Evolutionary conservation across 805 yeast species (phyloP), one percentile per base, ranked within the genome.

Genomic region (Candida namnaoensis): DNA sequence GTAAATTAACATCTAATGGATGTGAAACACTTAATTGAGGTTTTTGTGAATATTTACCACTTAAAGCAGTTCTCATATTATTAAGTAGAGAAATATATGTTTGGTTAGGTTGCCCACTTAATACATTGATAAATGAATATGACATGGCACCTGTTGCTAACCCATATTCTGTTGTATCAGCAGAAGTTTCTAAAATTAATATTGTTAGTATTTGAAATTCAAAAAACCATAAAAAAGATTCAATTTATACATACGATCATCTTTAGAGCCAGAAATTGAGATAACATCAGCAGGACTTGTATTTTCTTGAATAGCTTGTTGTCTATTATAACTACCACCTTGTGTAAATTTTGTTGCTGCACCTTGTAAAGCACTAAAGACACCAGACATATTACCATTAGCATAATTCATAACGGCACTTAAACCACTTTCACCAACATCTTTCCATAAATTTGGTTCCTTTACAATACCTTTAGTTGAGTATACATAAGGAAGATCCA

Each of bases 91-190:
- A 67, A 44, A 81, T 52, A 54, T 78, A 82, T 30, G 77, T 66
- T 58, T 80, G 87, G 42, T 69, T 62, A 7, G 79, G 76, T 47
- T 72, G 68, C 37, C 68, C 64, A 28, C 63, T 56, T 71, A 82
- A 64, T 12, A 81, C 87, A 42, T 66, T 64, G 40, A 81, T 68
- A 50, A 82, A 80, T 1, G 88, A 78, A 62, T 74, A 80, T 36
- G 84, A 77, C 81, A 82, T 78, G 8, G 88, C 88, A 40, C 88
- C 88, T 0, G 88, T 81, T 30, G 78, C 72, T n/a, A 57, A 55
- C 9, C 85, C 85, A 15, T 71, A 74, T 49, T 78, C 80, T 10
- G 64, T 63, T 1, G 88, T 79, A 55, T 82, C 88, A 6, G 88
- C 88, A 42, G 50, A 42, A 19, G 62, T 56, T 40, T 52, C 30